Evolutionary conservation across 257 asterid genomes (phyloP).

Genomic region (Eucommia ulmoides): DNA sequence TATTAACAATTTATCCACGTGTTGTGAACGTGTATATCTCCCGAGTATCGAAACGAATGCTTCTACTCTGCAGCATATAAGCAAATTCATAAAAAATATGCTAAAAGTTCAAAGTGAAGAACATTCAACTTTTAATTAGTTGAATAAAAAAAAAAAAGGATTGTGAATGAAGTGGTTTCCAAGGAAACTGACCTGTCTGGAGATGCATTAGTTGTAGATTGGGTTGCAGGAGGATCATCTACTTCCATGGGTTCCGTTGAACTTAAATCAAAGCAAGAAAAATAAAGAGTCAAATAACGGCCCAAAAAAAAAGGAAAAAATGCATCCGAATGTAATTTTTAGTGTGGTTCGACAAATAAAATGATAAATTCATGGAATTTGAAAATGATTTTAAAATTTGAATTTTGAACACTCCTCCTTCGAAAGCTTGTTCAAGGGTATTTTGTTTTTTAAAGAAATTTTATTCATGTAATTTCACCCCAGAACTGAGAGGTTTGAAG

Average conservation of each 20-base stretch:
- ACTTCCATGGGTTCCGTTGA: slow-evolving; percentile 65
- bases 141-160: neutral
- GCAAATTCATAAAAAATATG: neutral
- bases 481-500: too few relatives aligned
- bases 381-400: neutral
- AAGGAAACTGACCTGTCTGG: slow-evolving; percentile 37
- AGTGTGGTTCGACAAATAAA: neutral
- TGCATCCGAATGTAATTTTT: too few relatives aligned
- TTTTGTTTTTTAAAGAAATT: neutral
- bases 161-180: neutral
- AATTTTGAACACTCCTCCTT: neutral
- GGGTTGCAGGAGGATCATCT: slow-evolving; percentile 46
- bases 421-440: neutral
- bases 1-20: slow-evolving; percentile 55
- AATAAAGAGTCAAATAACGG: slow-evolving; percentile 7
- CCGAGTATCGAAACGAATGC: slow-evolving; percentile 61
- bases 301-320: neutral
- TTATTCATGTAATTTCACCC: too few relatives aligned
- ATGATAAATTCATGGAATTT: neutral
- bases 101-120: neutral
- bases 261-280: slow-evolving; percentile 20
- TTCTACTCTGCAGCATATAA: slow-evolving; percentile 38
- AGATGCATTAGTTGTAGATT: slow-evolving; percentile 15
- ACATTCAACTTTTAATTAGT: slow-evolving; percentile 1
- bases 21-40: slow-evolving; percentile 56